Conservation (phyloP, 1,139 yeast species). For the Hyphopichia wangnamkhiaoensis region DNA sequence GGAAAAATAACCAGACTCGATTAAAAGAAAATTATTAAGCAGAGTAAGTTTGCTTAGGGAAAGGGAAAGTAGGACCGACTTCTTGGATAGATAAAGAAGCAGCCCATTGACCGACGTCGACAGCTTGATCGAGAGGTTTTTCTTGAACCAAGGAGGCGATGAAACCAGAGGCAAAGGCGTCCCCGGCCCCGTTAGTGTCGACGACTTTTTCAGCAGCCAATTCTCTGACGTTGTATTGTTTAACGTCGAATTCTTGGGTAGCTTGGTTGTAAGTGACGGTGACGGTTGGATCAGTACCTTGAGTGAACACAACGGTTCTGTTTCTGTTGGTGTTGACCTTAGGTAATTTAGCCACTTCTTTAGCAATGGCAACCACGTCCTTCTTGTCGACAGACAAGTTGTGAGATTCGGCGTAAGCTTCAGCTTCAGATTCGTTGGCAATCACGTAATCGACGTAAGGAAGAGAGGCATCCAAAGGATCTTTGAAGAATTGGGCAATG, state of each 20-base stretch:
- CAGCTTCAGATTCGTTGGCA: constrained; percentile 98
- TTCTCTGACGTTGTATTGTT: constrained; percentile 67
- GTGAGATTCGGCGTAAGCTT: constrained; percentile 87
- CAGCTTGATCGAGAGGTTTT: constrained; percentile 57
- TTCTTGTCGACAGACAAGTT: constrained; percentile 51
- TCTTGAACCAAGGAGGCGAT: constrained; percentile 85
- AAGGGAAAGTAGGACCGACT: constrained; percentile 93
- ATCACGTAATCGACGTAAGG: constrained; percentile 91
- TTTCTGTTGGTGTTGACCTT: constrained; percentile 69
- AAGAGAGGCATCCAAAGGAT: constrained; percentile 73
- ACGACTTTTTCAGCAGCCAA: constrained; percentile 66
- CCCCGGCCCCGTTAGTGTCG: constrained; percentile 99
- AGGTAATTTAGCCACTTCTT: constrained; percentile 75
- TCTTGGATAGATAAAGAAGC: constrained; percentile 90
- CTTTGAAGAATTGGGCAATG: constrained; percentile 94
- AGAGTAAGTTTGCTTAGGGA: constrained; percentile 65
- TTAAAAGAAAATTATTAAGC: constrained; percentile 12
- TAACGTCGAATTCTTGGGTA: constrained; percentile 46
- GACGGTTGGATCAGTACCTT: constrained; percentile 88
- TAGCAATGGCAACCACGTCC: constrained; percentile 78
- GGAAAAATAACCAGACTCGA: background rate
- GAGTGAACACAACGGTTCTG: constrained; percentile 90
- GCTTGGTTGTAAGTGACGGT: constrained; percentile 58
- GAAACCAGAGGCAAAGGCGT: constrained; percentile 98
- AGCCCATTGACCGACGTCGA: constrained; percentile 96